A percentile compares a stretch with the other conserved stretches of the same genome.
Conservation (phyloP, 257 asterid genomes). For the Primulina tabacum region DNA sequence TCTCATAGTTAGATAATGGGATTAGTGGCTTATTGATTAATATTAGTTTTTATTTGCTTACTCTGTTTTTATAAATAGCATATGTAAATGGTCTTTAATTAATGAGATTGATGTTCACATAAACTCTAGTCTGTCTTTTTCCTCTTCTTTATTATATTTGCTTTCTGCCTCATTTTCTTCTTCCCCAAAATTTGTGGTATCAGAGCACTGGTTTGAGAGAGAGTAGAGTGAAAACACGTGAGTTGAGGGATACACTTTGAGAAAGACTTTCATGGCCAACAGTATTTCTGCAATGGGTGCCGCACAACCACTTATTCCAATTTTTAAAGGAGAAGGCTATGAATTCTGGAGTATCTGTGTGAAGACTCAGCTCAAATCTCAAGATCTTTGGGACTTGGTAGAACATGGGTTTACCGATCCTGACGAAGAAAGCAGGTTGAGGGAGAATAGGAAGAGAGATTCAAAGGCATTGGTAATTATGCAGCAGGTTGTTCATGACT, state of each 20-base stretch:
- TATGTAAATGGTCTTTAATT: too few relatives aligned
- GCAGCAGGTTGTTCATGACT: slow-evolving; percentile 15
- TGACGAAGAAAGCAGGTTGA: background rate
- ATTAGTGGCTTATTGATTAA: too few relatives aligned
- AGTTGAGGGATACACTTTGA: background rate
- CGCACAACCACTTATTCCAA: slow-evolving; percentile 19
- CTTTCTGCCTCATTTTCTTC: too few relatives aligned
- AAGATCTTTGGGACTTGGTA: slow-evolving; percentile 20
- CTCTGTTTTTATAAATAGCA: too few relatives aligned
- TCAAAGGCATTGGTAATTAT: slow-evolving; percentile 8
- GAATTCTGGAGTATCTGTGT: slow-evolving; percentile 14
- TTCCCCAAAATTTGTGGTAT: too few relatives aligned
- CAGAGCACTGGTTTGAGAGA: too few relatives aligned
- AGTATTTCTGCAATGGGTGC: background rate
- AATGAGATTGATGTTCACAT: too few relatives aligned
- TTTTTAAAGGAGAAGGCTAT: slow-evolving; percentile 9
- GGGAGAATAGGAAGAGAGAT: slow-evolving; percentile 2
- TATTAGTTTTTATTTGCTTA: too few relatives aligned
- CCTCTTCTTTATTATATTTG: too few relatives aligned
- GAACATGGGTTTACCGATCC: background rate
- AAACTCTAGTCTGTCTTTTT: too few relatives aligned
- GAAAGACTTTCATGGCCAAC: background rate
- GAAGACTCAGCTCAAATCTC: slow-evolving; percentile 16
- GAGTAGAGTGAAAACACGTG: too few relatives aligned
- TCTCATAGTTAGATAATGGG: too few relatives aligned